Evolutionary conservation across 371 early-diverging fungal genomes (phyloP), one percentile per base, ranked within the genome.

Genomic region (Lichtheimia ornata): DNA sequence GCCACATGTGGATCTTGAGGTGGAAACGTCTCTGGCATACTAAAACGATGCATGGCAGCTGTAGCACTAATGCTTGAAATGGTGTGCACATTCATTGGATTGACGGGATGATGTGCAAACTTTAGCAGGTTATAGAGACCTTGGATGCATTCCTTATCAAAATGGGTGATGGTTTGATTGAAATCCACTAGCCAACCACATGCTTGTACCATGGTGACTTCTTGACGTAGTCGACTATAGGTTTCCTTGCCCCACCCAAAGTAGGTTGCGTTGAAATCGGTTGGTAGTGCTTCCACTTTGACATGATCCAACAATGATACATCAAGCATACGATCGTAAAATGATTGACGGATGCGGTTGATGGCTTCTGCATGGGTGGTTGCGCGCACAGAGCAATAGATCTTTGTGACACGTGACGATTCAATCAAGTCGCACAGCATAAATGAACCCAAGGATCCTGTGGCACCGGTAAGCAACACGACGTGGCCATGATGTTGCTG

Each of bases 171-270:
- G 6, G 71, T 50, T 44, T 69, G 69, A 24, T 73, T 69, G 28
- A 77, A 77, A 40, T 77, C 66, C 1, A 77, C 28, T 9, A 77
- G 30, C 72, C 72, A 76, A 0, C 69, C 76, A 45, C 72, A 72
- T 41, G 70, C 70, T 24, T 70, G 72, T 6, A 76, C 54, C 17
- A 77, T 67, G 1, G 74, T 73, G 1, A 73, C 68, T 51, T 77
- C 65, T 0, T 63, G 13, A 25, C 64, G 57, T 1, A 77, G 60
- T 5, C 53, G 55, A 25, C 62, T 27, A 47, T 73, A 77, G 1
- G n/a, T 17, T 25, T 60, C 65, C 12, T 67, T 35, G n/a, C 61
- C 62, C 6, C 73, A 65, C 3, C 78, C 79, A 1, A 78, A 62
- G 2, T 63, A 55, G 0, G 53, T 62, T 1, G 69, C 65, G 24